These are phyloP conservation scores for Hansfordia pulvinata DNA, from an alignment of 2,329 filamentous ascomycete genomes.

Conservation along the genomic window DNA sequence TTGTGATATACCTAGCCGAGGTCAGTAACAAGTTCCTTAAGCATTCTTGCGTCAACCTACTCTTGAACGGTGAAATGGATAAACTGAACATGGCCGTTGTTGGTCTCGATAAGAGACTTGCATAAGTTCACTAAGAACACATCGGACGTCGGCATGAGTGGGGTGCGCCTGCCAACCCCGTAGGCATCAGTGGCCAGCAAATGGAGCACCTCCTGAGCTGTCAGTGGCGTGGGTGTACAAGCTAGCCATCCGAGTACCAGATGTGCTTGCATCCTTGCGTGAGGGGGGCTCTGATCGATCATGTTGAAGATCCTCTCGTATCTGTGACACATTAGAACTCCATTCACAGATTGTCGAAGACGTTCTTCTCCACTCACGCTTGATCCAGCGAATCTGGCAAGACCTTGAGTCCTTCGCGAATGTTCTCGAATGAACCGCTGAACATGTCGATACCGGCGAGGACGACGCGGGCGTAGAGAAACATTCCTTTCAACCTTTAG, in stretches of 20 bases:
- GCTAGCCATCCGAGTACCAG: conserved; percentile 10
- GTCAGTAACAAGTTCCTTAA: neutral
- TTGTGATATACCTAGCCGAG: conserved; percentile 4
- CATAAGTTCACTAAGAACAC: no score
- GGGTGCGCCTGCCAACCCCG: no score
- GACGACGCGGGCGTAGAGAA: conserved; percentile 16
- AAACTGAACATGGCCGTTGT: conserved; percentile 14
- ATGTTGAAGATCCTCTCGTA: no score
- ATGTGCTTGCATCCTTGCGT: conserved; percentile 3
- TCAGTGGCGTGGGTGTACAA: conserved; percentile 8
- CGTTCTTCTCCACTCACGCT: conserved; percentile 12
- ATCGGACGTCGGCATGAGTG: no score
- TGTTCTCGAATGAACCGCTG: conserved; percentile 7
- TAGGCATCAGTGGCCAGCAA: conserved; percentile 4
- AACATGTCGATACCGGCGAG: conserved; percentile 9
- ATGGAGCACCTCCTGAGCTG: conserved; percentile 7
- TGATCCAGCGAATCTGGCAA: conserved; percentile 15
- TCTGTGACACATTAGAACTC: no score
- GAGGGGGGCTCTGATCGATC: neutral
- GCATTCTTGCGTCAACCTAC: no score
- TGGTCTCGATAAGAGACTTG: conserved; percentile 16
- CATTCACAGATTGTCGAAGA: no score
- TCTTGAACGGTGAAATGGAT: conserved; percentile 20
- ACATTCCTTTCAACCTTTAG: conserved; percentile 15
- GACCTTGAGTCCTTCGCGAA: conserved; percentile 11